Evolutionary conservation across 768 basidiomycete genomes (phyloP).

Genomic region (Rhizopogon roseolus): DNA sequence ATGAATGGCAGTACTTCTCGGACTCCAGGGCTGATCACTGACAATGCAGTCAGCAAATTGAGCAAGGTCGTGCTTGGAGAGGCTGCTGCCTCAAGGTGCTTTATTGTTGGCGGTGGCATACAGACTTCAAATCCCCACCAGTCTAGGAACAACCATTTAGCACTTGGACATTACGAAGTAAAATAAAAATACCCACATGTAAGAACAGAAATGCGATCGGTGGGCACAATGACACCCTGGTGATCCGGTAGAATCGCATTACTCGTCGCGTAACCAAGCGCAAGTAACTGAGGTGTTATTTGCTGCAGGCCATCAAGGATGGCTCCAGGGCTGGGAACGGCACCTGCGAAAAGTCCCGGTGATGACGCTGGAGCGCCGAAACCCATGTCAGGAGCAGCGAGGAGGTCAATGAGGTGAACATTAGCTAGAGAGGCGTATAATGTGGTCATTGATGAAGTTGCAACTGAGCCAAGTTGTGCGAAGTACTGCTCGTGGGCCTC

Average conservation of each 20-base stretch:
- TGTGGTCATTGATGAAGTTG: conserved; percentile 45
- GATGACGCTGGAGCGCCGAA: conserved; percentile 71
- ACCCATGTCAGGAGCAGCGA: conserved; percentile 60
- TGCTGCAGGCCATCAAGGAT: conserved; percentile 63
- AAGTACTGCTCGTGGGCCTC: conserved; percentile 64
- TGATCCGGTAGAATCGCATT: conserved; percentile 62
- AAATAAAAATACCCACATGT: conserved; percentile 52
- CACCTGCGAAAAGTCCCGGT: conserved; percentile 64
- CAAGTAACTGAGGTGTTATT: conserved; percentile 75
- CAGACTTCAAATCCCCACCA: conserved; percentile 89
- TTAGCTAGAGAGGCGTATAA: conserved; percentile 50
- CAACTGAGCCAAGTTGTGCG: conserved; percentile 41
- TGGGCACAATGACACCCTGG: conserved; percentile 64
- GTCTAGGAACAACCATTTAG: conserved; percentile 39
- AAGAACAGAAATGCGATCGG: conserved; percentile 70
- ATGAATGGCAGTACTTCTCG: conserved; percentile 82
- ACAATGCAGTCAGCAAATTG: conserved; percentile 70
- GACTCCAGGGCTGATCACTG: conserved; percentile 66
- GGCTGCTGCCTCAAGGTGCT: conserved; percentile 58
- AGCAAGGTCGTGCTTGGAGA: conserved; percentile 52
- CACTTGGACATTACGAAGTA: background rate
- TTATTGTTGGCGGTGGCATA: conserved; percentile 67
- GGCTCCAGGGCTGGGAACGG: conserved; percentile 71
- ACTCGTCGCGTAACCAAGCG: conserved; percentile 73
- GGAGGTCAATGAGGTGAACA: conserved; percentile 56